Conservation (phyloP, 305 asterid genomes). For the Fraxinus sp. region DNA sequence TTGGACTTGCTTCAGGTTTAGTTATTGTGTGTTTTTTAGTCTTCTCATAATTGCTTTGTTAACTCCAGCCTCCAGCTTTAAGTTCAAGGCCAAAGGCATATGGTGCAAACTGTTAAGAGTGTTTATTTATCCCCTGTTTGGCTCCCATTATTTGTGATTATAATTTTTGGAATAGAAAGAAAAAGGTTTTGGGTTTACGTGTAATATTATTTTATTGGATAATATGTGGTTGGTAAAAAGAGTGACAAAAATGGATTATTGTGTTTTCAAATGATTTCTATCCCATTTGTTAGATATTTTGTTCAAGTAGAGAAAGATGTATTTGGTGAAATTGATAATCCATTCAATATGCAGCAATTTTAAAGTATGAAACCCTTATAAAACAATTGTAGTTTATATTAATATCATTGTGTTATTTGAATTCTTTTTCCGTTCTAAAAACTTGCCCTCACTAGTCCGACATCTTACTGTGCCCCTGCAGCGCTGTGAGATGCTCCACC, state of each 20-base stretch:
- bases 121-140: too few species aligned
- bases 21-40: background rate
- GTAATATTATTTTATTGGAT: too few species aligned
- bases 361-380: too few species aligned
- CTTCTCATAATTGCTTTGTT: background rate
- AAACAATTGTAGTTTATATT: too few species aligned
- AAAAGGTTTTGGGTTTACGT: too few species aligned
- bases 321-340: background rate
- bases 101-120: background rate
- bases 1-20: background rate
- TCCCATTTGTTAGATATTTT: background rate
- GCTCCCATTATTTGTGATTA: too few species aligned
- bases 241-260: too few species aligned
- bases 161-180: too few species aligned
- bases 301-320: background rate
- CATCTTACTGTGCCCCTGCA: background rate
- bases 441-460: background rate
- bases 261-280: background rate
- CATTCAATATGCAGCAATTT: background rate
- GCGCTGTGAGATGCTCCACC: conserved; percentile 12
- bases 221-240: too few species aligned
- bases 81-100: background rate
- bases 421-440: too few species aligned
- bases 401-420: too few species aligned
- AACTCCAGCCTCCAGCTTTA: background rate